These are phyloP conservation scores for Rostrohypoxylon terebratum DNA, from an alignment of 495 filamentous ascomycete species.

Conservation along the genomic window DNA sequence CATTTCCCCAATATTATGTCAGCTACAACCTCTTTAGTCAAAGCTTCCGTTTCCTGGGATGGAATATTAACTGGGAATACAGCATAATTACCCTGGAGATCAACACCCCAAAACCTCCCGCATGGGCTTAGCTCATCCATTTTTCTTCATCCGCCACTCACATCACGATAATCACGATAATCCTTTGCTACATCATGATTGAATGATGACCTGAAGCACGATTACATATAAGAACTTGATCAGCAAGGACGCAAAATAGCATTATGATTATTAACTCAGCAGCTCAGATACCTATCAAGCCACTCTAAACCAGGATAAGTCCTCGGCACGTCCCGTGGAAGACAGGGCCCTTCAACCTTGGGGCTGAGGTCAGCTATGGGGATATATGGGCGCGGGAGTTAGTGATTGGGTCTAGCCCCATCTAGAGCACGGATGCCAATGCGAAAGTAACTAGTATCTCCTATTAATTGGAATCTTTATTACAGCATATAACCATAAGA, in stretches of 20 bases:
- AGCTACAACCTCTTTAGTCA: not conserved
- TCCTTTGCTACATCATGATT: not conserved
- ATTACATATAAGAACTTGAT: not conserved
- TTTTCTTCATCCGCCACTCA: not conserved
- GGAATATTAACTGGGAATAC: too few species aligned
- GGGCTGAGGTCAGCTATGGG: not conserved
- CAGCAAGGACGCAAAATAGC: not conserved
- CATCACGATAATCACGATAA: not conserved
- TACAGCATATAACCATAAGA: not conserved
- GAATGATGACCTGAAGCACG: not conserved
- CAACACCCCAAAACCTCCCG: not conserved
- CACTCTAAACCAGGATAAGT: not conserved
- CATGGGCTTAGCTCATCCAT: not conserved
- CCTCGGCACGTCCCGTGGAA: not conserved
- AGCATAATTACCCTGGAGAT: not conserved
- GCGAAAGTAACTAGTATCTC: not conserved
- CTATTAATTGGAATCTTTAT: not conserved
- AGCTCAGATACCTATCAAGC: not conserved
- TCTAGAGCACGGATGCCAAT: not conserved
- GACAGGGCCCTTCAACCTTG: not conserved
- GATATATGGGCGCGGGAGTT: not conserved
- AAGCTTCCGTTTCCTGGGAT: not conserved
- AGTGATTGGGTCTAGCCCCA: not conserved
- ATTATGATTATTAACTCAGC: not conserved
- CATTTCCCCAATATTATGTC: not conserved